These are phyloP conservation scores for Phallus indusiatus DNA, from an alignment of 768 basidiomycete genomes.

Conservation along the genomic window DNA sequence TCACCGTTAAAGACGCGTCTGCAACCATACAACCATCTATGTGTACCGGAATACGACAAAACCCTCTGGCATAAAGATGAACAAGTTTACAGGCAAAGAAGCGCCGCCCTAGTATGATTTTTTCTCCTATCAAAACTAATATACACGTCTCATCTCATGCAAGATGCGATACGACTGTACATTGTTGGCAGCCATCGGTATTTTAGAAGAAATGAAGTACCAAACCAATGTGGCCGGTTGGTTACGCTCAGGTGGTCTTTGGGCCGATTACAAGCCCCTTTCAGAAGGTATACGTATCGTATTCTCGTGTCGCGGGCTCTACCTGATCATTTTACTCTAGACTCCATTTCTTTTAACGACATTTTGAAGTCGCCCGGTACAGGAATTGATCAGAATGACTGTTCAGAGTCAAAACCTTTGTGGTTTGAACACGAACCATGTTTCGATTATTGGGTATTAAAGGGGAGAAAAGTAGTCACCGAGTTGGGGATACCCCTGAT, in stretches of 20 bases:
- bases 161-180: conserved; percentile 19
- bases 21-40: conserved; percentile 79
- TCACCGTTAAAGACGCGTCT: conserved; percentile 46
- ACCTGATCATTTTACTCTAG: neutral
- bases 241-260: conserved; percentile 50
- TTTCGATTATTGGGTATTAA: neutral
- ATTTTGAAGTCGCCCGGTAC: neutral
- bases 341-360: neutral
- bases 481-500: neutral
- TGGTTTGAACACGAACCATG: neutral
- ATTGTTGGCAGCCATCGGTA: conserved; percentile 56
- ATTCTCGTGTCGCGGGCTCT: neutral
- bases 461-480: neutral
- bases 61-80: neutral
- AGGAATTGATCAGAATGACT: neutral
- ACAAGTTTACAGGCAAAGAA: neutral
- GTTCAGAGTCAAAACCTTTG: neutral
- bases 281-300: neutral
- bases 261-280: neutral
- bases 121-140: neutral
- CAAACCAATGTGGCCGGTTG: conserved; percentile 62
- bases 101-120: neutral
- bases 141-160: neutral
- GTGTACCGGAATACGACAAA: conserved; percentile 57
- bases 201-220: conserved; percentile 49